A percentile compares a stretch with the other conserved stretches of the same genome.
These are phyloP conservation scores for Phytophthora agathidicida DNA, from an alignment of 352 stramenopile species.

Conservation along the genomic window DNA sequence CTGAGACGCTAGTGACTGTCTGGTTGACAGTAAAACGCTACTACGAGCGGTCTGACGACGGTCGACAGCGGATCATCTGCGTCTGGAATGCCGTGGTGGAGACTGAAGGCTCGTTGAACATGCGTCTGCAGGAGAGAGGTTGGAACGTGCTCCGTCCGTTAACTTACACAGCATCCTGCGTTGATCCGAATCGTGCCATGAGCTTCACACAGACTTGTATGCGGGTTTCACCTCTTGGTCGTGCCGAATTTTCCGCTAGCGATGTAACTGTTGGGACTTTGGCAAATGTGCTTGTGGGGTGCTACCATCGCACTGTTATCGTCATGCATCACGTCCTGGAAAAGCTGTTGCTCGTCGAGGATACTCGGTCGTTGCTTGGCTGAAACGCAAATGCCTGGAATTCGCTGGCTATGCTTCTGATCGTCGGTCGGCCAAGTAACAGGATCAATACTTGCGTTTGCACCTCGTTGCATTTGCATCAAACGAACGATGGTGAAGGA, in stretches of 20 bases:
- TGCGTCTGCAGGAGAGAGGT: constrained; percentile 38
- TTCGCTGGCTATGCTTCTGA: constrained; percentile 2
- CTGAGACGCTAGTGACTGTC: constrained; percentile 33
- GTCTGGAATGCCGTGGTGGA: constrained; percentile 45
- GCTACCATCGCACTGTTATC: constrained; percentile 35
- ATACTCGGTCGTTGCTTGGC: constrained; percentile 18
- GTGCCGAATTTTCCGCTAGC: constrained; percentile 14
- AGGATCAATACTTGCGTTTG: constrained; percentile 25
- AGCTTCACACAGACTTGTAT: constrained; percentile 39
- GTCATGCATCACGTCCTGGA: constrained; percentile 41
- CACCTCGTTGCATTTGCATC: constrained; percentile 14
- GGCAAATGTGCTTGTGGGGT: constrained; percentile 36
- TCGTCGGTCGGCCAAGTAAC: constrained; percentile 7
- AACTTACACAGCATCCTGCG: constrained; percentile 15
- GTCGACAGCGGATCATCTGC: constrained; percentile 23
- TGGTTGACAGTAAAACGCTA: constrained; percentile 32
- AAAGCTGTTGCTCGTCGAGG: constrained; percentile 36
- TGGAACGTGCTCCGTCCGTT: constrained; percentile 38
- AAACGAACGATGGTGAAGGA: constrained; percentile 35
- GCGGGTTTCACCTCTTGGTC: constrained; percentile 22
- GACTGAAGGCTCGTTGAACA: constrained; percentile 29
- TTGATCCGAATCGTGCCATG: constrained; percentile 20
- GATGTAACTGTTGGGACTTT: constrained; percentile 32
- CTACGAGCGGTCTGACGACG: constrained; percentile 15
- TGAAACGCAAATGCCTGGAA: constrained; percentile 30